phyloP scores from a whole-genome alignment of 2,329 filamentous ascomycete species.

The Chaetomiaceae sp. region DNA sequence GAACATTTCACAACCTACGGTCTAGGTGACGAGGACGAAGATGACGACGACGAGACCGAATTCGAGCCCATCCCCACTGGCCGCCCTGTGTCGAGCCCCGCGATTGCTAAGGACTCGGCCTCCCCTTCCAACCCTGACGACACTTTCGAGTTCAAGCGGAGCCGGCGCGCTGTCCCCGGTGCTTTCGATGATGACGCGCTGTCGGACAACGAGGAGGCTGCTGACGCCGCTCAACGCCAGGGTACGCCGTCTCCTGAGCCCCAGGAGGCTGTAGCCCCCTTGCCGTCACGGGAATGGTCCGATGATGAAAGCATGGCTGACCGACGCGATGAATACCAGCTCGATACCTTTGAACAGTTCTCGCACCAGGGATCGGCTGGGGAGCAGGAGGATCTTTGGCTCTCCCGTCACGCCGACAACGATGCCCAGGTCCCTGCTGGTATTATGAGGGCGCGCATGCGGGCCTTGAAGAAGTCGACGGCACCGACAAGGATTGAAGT shows the following conservation, averaged over 20 bases:
- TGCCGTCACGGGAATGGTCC: conserved; percentile 22
- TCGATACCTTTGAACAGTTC: conserved; percentile 23
- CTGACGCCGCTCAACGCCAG: conserved; percentile 44
- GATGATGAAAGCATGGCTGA: conserved; percentile 64
- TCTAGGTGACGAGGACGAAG: conserved; percentile 70
- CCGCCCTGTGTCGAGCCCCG: conserved; percentile 21
- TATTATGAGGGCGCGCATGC: conserved; percentile 57
- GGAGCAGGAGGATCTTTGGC: conserved; percentile 43
- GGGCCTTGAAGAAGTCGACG: conserved; percentile 54
- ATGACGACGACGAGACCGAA: conserved; percentile 65
- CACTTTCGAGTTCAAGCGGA: conserved; percentile 50
- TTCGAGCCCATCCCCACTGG: conserved; percentile 42
- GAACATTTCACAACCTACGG: conserved; percentile 96
- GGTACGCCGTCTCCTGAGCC: conserved; percentile 94
- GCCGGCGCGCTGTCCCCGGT: conserved; percentile 59
- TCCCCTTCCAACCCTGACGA: conserved; percentile 45
- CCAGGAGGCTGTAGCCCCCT: conserved; percentile 38
- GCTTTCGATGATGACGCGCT: conserved; percentile 64
- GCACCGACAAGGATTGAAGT: conserved; percentile 56
- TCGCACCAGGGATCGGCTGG: conserved; percentile 24
- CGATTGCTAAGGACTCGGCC: conserved; percentile 22
- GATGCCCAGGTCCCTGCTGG: conserved; percentile 52
- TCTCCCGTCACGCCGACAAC: conserved; percentile 37
- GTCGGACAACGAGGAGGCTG: conserved; percentile 50
- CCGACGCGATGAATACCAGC: conserved; percentile 49